Percentiles rank a stretch among this genome's conserved stretches.
phyloP scores from a whole-genome alignment of 805 yeast species.

The Danielozyma ontarioensis region DNA sequence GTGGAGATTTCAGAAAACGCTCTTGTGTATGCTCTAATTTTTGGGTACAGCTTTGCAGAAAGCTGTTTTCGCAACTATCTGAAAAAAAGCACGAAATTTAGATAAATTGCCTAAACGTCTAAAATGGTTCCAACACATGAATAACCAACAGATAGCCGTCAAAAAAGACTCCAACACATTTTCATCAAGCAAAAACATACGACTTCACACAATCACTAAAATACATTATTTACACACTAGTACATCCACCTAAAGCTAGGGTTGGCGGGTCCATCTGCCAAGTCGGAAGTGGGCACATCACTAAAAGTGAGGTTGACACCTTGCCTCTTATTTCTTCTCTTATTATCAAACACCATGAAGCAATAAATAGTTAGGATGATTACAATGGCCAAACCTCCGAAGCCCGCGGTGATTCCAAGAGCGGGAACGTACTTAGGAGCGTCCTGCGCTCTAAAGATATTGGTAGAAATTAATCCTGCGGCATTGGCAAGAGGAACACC shows the following conservation, averaged over 20 bases:
- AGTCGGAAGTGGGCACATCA: conserved; percentile 39
- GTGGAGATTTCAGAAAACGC: too few relatives aligned
- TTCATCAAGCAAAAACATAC: too few relatives aligned
- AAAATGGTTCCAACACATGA: too few relatives aligned
- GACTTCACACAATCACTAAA: too few relatives aligned
- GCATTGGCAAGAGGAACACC: conserved; percentile 35
- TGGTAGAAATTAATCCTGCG: conserved; percentile 27
- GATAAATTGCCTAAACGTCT: too few relatives aligned
- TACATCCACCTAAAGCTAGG: conserved; percentile 47
- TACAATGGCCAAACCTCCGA: conserved; percentile 25
- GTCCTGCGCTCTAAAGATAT: conserved; percentile 25
- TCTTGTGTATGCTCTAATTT: too few relatives aligned
- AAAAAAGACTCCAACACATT: too few relatives aligned
- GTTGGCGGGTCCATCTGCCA: conserved; percentile 41
- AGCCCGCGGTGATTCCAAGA: conserved; percentile 25
- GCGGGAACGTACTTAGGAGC: conserved; percentile 30
- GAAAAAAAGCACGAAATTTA: too few relatives aligned
- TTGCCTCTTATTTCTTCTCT: conserved; percentile 33
- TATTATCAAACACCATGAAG: conserved; percentile 40
- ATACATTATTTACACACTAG: too few relatives aligned
- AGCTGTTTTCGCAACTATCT: too few relatives aligned
- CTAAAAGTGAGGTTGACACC: conserved; percentile 32
- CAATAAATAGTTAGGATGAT: conserved; percentile 16
- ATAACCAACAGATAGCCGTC: too few relatives aligned
- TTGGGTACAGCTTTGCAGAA: too few relatives aligned